Conservation (phyloP, 805 yeast species). For the Wickerhamiella allomyrinae region DNA sequence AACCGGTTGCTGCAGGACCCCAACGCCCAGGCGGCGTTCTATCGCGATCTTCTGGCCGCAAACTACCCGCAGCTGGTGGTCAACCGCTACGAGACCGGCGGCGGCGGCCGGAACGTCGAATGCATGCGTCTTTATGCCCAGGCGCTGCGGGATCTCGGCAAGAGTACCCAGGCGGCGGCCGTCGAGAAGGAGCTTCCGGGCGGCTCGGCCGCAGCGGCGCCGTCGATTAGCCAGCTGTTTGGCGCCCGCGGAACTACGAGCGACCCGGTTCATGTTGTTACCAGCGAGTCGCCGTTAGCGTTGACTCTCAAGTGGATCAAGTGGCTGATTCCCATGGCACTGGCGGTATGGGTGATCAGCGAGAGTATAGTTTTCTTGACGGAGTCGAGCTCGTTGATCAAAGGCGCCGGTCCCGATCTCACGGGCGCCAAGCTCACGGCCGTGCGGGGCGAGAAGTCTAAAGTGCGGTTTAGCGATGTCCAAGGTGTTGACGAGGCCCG, state of each 20-base stretch:
- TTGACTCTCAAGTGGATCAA: slow-evolving; percentile 75
- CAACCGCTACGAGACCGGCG: slow-evolving; percentile 86
- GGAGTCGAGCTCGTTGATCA: slow-evolving; percentile 72
- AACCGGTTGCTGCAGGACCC: slow-evolving; percentile 61
- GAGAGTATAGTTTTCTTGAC: slow-evolving; percentile 63
- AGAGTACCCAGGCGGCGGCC: background rate
- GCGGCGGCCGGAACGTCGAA: slow-evolving; percentile 71
- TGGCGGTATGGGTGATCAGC: slow-evolving; percentile 68
- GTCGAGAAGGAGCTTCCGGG: background rate
- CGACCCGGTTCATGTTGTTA: slow-evolving; percentile 89
- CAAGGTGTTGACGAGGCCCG: slow-evolving; percentile 98
- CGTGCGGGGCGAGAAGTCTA: slow-evolving; percentile 72
- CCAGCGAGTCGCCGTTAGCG: slow-evolving; percentile 70
- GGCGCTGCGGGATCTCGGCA: slow-evolving; percentile 68
- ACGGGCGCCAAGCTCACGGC: slow-evolving; percentile 51
- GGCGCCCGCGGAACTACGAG: slow-evolving; percentile 22
- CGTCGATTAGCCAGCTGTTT: background rate
- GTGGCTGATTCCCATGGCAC: slow-evolving; percentile 72
- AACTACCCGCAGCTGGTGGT: slow-evolving; percentile 94
- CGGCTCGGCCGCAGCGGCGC: slow-evolving; percentile 2
- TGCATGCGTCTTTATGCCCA: slow-evolving; percentile 67
- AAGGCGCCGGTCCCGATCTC: slow-evolving; percentile 28
- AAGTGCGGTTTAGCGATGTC: slow-evolving; percentile 82
- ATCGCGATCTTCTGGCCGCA: slow-evolving; percentile 53
- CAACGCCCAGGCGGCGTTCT: slow-evolving; percentile 66